Evolutionary conservation across 2,329 filamentous ascomycete species (phyloP).

Genomic region (Pseudogymnoascus sp.): DNA sequence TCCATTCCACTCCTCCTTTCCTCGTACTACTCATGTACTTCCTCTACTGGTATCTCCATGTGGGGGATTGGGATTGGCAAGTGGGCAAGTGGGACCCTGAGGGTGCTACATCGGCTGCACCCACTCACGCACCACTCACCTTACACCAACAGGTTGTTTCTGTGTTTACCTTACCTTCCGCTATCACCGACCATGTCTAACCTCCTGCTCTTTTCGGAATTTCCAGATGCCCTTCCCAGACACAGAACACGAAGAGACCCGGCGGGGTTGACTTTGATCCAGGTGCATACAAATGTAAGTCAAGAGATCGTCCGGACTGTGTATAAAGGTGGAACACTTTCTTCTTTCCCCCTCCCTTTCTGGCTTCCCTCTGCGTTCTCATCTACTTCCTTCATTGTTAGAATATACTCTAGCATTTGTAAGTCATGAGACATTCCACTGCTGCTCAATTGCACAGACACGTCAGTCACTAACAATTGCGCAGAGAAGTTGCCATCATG

Average conservation of each 20-base stretch:
- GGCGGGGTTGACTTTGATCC: not conserved
- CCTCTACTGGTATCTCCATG: not conserved
- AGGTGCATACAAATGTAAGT: not conserved
- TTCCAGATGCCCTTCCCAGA: not conserved
- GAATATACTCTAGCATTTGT: not conserved
- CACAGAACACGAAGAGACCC: not conserved
- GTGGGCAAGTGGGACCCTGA: conserved; percentile 4
- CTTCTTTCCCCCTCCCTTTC: not conserved
- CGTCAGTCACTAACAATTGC: not conserved
- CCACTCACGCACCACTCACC: not conserved
- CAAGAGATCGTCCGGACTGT: not conserved
- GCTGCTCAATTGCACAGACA: not conserved
- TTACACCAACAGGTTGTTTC: not conserved
- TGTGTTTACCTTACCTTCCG: conserved; percentile 1
- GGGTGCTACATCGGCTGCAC: not conserved
- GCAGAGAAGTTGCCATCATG: conserved; percentile 7
- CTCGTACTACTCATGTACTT: not conserved
- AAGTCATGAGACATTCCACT: not conserved
- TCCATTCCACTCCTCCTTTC: not conserved
- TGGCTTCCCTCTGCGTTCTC: not conserved
- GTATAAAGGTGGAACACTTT: not conserved
- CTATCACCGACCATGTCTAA: not conserved
- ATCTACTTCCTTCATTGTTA: not conserved
- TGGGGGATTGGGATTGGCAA: not conserved
- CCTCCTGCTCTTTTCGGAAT: not conserved